phyloP scores from a whole-genome alignment of 2,329 filamentous ascomycete species.

The Beauveria sp. region DNA sequence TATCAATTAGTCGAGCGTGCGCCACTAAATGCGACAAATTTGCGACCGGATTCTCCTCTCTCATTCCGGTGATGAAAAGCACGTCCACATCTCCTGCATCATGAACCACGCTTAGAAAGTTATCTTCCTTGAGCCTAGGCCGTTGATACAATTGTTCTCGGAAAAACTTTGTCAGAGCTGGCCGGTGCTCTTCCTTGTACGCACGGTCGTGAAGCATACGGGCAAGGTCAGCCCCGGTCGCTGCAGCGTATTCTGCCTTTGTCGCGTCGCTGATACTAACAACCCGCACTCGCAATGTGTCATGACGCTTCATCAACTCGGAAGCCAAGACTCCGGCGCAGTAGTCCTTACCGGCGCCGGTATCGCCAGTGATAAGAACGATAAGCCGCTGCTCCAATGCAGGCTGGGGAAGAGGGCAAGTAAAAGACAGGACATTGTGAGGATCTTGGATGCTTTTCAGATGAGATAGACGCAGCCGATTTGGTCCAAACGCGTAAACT shows the following conservation, averaged over 20 bases:
- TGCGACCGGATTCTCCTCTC: constrained; percentile 50
- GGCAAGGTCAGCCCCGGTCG: constrained; percentile 37
- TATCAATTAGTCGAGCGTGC: constrained; percentile 43
- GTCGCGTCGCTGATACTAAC: constrained; percentile 42
- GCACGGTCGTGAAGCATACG: constrained; percentile 43
- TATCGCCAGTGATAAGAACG: constrained; percentile 49
- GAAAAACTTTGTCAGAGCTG: constrained; percentile 44
- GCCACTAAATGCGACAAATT: constrained; percentile 47
- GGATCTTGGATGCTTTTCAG: constrained; percentile 46
- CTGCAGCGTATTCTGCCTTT: constrained; percentile 49
- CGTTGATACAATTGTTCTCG: constrained; percentile 36
- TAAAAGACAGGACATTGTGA: constrained; percentile 41
- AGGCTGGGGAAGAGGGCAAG: constrained; percentile 40
- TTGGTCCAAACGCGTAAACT: constrained; percentile 48
- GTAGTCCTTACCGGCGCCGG: constrained; percentile 52
- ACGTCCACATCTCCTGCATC: constrained; percentile 38
- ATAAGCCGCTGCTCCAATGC: constrained; percentile 36
- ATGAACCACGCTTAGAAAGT: constrained; percentile 41
- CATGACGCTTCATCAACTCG: constrained; percentile 21
- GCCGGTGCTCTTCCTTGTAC: constrained; percentile 56
- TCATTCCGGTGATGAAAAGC: constrained; percentile 55
- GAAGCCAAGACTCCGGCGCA: constrained; percentile 46
- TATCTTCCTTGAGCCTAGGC: constrained; percentile 10
- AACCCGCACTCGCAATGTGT: constrained; percentile 22
- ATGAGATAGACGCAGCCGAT: constrained; percentile 37